Evolutionary conservation across 306 rosid genomes (phyloP), one percentile per base, ranked within the genome.

Genomic region (Trifolium repens): DNA sequence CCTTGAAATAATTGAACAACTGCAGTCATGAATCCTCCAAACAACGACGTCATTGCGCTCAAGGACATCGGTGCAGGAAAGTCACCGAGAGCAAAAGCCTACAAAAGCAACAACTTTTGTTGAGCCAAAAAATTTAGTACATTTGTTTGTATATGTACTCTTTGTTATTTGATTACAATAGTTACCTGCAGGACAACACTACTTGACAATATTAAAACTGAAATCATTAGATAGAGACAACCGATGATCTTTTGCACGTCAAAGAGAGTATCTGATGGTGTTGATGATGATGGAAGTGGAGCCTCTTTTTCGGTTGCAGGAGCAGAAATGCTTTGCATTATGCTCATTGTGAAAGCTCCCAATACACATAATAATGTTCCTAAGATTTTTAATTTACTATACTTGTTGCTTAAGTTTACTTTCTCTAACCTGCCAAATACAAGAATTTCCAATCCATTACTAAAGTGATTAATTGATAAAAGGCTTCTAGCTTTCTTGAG

Each of bases 41-140:
- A 47, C 65, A 94, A 79, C 26, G 98, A 90, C 22, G 94, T 91
- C 59, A 86, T 54, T 12, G 91, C 92, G 39, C 91, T 72, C 74
- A 90, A 65, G 5, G 97, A 84, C 81, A 94, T 76, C 0, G 98
- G 98, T 53, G 96, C 97, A 7, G 98, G 96, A 83, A 94, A 90
- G 54, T 85, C 88, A 37, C 82, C 79, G 53, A 94, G 84, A 12
- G 88, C 81, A 59, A 84, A 80, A 69, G 97, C 96, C 97, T 91
- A 76, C 52, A 58, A 27, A 54, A 15, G 8, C 72, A 64, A 58
- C 26, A 69, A 14, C 15, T 46, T 37, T 24, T 40, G 10, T 27
- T 37, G 5, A 34, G 65, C 47, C 8, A 12, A 8, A 32, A 69
- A 71, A 76, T 24, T 32, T 73, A n/a, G 55, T 13, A 26, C 8